phyloP scores from a whole-genome alignment of 2,329 filamentous ascomycete genomes.

The Fusarium acutatum region DNA sequence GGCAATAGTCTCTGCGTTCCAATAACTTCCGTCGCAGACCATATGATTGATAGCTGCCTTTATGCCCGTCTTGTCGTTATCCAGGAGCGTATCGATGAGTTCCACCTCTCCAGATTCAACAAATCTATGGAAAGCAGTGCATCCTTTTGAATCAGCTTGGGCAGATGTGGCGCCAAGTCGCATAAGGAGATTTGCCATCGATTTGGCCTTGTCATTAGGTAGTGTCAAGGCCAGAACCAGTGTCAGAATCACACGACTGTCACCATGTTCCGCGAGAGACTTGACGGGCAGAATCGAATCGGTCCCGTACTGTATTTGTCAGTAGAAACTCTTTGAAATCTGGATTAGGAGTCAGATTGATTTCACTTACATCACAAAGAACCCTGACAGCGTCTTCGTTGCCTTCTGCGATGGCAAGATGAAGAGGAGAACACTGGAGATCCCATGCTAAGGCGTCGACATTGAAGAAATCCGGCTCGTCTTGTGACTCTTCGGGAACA shows the following conservation, averaged over 20 bases:
- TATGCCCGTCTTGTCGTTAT: slow-evolving; percentile 67
- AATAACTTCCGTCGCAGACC: slow-evolving; percentile 50
- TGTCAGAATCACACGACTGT: slow-evolving; percentile 71
- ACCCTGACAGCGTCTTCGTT: slow-evolving; percentile 73
- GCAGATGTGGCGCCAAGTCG: slow-evolving; percentile 75
- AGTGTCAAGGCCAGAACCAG: slow-evolving; percentile 74
- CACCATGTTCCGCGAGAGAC: slow-evolving; percentile 60
- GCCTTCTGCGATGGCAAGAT: slow-evolving; percentile 79
- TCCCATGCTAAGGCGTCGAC: slow-evolving; percentile 86
- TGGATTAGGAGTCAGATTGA: background rate
- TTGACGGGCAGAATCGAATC: slow-evolving; percentile 81
- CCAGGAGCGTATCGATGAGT: slow-evolving; percentile 58
- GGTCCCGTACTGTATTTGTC: slow-evolving; percentile 71
- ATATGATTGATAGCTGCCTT: slow-evolving; percentile 74
- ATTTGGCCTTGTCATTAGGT: slow-evolving; percentile 67
- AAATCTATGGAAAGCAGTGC: slow-evolving; percentile 73
- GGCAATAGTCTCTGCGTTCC: slow-evolving; percentile 49
- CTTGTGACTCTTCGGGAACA: slow-evolving; percentile 62
- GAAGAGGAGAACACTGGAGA: slow-evolving; percentile 74
- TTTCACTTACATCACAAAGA: slow-evolving; percentile 65
- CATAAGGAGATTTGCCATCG: slow-evolving; percentile 72
- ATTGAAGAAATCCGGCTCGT: slow-evolving; percentile 82
- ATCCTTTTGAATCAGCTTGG: slow-evolving; percentile 72
- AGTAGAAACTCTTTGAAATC: background rate
- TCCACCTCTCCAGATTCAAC: slow-evolving; percentile 60